Conservation (phyloP, 345 rosid species). For the Anacardium occidentale region DNA sequence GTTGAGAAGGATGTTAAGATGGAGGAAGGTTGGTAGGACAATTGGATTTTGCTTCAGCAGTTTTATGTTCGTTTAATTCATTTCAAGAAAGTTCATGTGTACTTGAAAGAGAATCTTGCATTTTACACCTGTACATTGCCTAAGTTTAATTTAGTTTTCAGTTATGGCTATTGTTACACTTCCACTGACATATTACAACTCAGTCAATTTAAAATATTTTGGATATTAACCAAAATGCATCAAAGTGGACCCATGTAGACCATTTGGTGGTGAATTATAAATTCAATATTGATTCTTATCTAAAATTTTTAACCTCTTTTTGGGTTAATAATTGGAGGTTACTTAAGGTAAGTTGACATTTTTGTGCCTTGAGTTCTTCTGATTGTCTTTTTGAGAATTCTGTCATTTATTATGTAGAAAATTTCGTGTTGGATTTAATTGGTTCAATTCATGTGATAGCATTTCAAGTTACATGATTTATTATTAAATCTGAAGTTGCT, state of each 20-base stretch:
- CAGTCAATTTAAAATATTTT: neutral
- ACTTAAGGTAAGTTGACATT: neutral
- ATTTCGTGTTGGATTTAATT: neutral
- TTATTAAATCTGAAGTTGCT: neutral
- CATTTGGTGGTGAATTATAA: neutral
- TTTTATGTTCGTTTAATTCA: neutral
- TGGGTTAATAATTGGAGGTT: neutral
- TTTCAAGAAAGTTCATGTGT: neutral
- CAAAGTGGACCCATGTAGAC: neutral
- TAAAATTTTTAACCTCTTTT: neutral
- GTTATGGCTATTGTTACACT: neutral
- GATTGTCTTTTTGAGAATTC: neutral
- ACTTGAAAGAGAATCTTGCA: neutral
- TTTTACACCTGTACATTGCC: neutral
- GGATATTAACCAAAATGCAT: neutral
- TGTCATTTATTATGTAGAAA: neutral
- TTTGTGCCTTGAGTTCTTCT: neutral
- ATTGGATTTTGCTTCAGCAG: slow-evolving; percentile 5
- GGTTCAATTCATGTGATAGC: neutral
- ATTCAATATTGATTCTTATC: neutral
- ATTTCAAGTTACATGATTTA: neutral
- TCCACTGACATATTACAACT: neutral
- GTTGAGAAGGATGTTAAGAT: slow-evolving; percentile 38
- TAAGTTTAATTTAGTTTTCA: neutral
- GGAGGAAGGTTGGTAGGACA: slow-evolving; percentile 53